Base-by-base conservation (phyloP, 169 alveolate species). In the Eimeria necatrix region DNA sequence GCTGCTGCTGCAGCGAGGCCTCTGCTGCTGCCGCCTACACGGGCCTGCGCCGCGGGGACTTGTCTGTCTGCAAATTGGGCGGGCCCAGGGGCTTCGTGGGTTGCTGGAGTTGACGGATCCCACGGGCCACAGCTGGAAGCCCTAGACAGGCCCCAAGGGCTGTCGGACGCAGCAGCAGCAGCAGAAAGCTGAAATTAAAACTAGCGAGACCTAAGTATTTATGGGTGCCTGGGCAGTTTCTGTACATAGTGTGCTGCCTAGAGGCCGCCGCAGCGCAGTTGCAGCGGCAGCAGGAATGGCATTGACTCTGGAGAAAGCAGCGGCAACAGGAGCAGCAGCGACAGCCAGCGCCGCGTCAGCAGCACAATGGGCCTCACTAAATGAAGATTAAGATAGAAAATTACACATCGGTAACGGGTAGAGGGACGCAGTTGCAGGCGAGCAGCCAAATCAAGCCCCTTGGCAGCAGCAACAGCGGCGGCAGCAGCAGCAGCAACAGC, bases 401-500 rank as follows among this genome's bases (percentile, higher is more conserved):
- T 20, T 71, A 71, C 46, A 71, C 46, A 18, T 71, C 41, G 3
- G 49, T 9, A 5, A 32, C n/a, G n/a, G n/a, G n/a, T n/a, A n/a
- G n/a, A 6, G 4, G 6, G 16, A 61, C 73, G 4, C 32, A 61
- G 32, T 61, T 61, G 73, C 73, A 71, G 4, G 49, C 4, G 81
- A 71, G 81, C 53, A 71, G 73, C 73, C 73, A 4, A 61, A 4
- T 7, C 73, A 71, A 71, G 51, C 81, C 46, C 53, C 81, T n/a
- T 56, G 20, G 14, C 64, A 8, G 64, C 14, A 56, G 64, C n/a
- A 9, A 20, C 81, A 71, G 81, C 81, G 16, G 16, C 81, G 41
- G 81, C 81, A n/a, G 81, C 51, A 71, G 81, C 51, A 32, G 81
- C 81, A 71, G 81, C 81, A 71, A 48, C 81, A 71, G 48, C 81